Percentiles rank a stretch among this genome's conserved stretches.
These are phyloP conservation scores for Venturia effusa DNA, from an alignment of 2,329 filamentous ascomycete species.

Conservation along the genomic window DNA sequence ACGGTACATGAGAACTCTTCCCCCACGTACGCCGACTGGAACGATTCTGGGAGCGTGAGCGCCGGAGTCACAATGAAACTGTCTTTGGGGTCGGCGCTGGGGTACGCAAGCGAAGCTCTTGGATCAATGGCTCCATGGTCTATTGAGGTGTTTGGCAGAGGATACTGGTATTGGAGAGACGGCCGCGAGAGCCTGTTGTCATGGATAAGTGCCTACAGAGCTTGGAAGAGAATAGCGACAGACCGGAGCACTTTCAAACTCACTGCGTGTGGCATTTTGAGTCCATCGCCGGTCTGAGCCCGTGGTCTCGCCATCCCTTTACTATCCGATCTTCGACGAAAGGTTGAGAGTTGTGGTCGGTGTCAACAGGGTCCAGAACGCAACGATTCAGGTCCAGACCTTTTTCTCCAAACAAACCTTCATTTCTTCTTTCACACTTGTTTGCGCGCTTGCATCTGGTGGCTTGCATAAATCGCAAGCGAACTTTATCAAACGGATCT, in stretches of 20 bases:
- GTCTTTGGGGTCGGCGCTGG: constrained; percentile 35
- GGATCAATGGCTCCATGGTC: constrained; percentile 38
- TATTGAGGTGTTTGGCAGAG: constrained; percentile 40
- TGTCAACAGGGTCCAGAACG: not conserved
- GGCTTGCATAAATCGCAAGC: not conserved
- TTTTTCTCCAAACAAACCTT: not conserved
- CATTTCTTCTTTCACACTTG: not conserved
- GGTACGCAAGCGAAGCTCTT: constrained; percentile 66
- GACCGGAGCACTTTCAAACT: constrained; percentile 80
- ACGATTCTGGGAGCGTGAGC: constrained; percentile 78
- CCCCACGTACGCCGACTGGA: constrained; percentile 90
- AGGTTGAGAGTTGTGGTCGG: too few species aligned
- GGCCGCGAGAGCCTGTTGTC: constrained; percentile 66
- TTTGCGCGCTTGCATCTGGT: not conserved
- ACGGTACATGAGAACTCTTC: constrained; percentile 91
- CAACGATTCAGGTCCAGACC: not conserved
- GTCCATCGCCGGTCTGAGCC: constrained; percentile 26
- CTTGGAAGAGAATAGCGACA: constrained; percentile 33
- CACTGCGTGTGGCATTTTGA: constrained; percentile 57
- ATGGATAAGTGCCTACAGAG: not conserved
- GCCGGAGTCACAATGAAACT: constrained; percentile 42
- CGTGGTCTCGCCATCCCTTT: constrained; percentile 15
- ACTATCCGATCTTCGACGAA: too few species aligned
- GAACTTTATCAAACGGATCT: not conserved
- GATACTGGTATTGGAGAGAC: constrained; percentile 60